phyloP scores from a whole-genome alignment of 1,139 yeast genomes.

The Candida albicans region DNA sequence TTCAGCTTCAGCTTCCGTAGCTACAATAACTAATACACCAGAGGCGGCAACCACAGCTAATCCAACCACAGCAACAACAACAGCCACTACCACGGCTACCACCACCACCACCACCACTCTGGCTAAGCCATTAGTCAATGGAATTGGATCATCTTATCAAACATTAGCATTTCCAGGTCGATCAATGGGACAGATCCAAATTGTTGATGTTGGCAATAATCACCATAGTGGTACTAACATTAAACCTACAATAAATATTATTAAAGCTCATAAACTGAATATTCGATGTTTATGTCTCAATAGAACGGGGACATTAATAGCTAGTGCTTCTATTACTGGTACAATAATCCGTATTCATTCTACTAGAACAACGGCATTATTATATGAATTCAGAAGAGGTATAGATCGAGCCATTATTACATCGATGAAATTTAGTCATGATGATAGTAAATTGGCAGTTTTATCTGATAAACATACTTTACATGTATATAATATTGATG shows the following conservation, averaged over 20 bases:
- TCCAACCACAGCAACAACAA: neutral
- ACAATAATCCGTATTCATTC: conserved; percentile 82
- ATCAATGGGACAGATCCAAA: conserved; percentile 72
- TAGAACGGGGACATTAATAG: conserved; percentile 74
- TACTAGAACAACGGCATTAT: conserved; percentile 66
- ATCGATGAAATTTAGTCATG: conserved; percentile 80
- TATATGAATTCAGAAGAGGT: conserved; percentile 86
- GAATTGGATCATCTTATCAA: conserved; percentile 24
- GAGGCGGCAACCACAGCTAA: neutral
- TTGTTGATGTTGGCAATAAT: conserved; percentile 69
- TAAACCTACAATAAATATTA: conserved; percentile 62
- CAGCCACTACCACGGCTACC: conserved; percentile 3
- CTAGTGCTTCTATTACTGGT: conserved; percentile 87
- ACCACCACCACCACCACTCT: conserved; percentile 1
- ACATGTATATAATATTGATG: conserved; percentile 67
- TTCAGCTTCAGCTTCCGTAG: too few species aligned
- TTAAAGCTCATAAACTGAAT: conserved; percentile 79
- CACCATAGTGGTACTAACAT: too few species aligned
- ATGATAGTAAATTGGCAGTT: conserved; percentile 75
- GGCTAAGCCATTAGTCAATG: too few species aligned
- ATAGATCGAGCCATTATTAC: conserved; percentile 78
- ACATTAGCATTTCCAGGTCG: conserved; percentile 75
- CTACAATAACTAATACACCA: neutral
- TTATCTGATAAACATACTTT: conserved; percentile 86
- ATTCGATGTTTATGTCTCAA: conserved; percentile 70